phyloP scores from a whole-genome alignment of 2,329 filamentous ascomycete species.

The Dryadomyces quercivorus region DNA sequence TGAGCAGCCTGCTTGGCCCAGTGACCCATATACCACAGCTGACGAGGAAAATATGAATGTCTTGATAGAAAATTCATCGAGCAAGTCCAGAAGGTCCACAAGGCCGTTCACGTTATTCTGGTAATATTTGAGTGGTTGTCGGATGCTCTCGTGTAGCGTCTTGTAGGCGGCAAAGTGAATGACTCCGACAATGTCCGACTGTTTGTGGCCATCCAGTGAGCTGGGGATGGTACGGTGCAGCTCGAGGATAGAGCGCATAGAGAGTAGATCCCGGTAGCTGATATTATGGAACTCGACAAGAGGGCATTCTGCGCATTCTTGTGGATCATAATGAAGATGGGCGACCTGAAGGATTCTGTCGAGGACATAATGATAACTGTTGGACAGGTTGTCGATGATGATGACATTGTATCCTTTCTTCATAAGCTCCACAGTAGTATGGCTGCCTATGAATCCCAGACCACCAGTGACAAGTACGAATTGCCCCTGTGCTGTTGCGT shows the following conservation, averaged over 20 bases:
- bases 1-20: slow-evolving; percentile 35
- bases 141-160: slow-evolving; percentile 51
- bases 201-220: slow-evolving; percentile 3
- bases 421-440: slow-evolving; percentile 3
- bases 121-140: slow-evolving; percentile 50
- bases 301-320: slow-evolving; percentile 13
- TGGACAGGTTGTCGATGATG: slow-evolving; percentile 31
- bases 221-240: slow-evolving; percentile 17
- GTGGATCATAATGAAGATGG: slow-evolving; percentile 15
- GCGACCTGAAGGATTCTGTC: slow-evolving; percentile 17
- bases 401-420: slow-evolving; percentile 21
- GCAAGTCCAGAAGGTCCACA: slow-evolving; percentile 42
- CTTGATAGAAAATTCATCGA: slow-evolving; percentile 48
- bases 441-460: slow-evolving; percentile 5
- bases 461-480: slow-evolving; percentile 5
- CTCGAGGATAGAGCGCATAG: slow-evolving; percentile 25
- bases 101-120: slow-evolving; percentile 55
- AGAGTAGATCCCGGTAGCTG: slow-evolving; percentile 22
- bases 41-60: slow-evolving; percentile 58
- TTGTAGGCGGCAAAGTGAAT: slow-evolving; percentile 61
- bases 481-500: not conserved
- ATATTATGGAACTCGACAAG: slow-evolving; percentile 24
- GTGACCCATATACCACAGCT: slow-evolving; percentile 52
- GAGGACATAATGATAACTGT: slow-evolving; percentile 25
- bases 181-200: slow-evolving; percentile 45